Evolutionary conservation across 2,329 filamentous ascomycete genomes (phyloP), one percentile per base, ranked within the genome.

Genomic region (Sphaerulina musiva): DNA sequence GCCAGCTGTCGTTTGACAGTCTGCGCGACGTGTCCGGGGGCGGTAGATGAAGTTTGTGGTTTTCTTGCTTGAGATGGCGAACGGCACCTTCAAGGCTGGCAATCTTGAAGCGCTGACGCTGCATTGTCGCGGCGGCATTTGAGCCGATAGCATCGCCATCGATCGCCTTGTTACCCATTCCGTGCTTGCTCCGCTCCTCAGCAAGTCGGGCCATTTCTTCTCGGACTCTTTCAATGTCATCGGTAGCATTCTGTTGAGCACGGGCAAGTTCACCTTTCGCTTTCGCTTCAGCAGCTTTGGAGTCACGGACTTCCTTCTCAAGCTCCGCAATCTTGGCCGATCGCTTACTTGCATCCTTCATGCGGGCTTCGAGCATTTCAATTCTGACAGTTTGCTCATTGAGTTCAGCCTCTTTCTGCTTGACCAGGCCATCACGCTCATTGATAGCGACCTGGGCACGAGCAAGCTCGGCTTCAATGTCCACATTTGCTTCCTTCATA

Each of bases 361-460:
- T 91, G 17, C 89, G 80, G 6, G 88, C 87, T 70, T 95, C 88
- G 38, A 97, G 82, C 40, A 93, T 88, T 71, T 96, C 92, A 62
- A 96, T 95, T 70, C 93, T 91, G 62, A 96, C 86, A n/a, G 85
- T 81, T 23, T 88, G 80, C 55, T 95, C 92, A 69, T 95, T 90
- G 49, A 95, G 81, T 36, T 85, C 84, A 68, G 91, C 87, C 61
- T 95, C 89, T 41, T 73, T 72, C 53, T 71, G 64, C 53, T 69
- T 71, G 39, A 80, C 68, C 54, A 74, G 69, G 14, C 72, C 68
- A 3, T 87, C 85, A 17, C 86, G 84, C 65, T 92, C 88, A 60
- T 85, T 83, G 61, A 93, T 81, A 61, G 92, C 86, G 50, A 91
- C 87, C 64, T 85, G 89, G 54, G 95, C 76, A 17, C 85, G 83